Base-by-base conservation (phyloP, 1,284 basidiomycete genomes). In the Boletus mariae region DNA sequence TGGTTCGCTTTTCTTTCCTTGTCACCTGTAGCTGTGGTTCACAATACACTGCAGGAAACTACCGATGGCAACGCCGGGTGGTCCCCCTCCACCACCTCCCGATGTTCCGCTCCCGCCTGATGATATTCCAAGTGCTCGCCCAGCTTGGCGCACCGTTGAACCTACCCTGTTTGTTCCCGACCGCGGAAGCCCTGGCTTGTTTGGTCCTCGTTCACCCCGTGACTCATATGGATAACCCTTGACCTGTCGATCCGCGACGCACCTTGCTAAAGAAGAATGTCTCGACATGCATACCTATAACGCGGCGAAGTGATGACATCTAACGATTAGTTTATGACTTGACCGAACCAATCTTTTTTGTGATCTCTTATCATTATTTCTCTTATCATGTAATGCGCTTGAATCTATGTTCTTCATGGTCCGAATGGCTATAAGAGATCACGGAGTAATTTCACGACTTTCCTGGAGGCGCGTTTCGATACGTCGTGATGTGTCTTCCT, bases 171-270 rank as follows among this genome's bases (percentile, higher is more conserved):
- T 82, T 38, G 79, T 80, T 26, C 82, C 82, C n/a, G 76, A 75
- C 13, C 68, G 70, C 52, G 70, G 72, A 41, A 80, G 78, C 57
- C 83, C 82, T 41, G 84, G 84, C 28, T 66, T 87, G 59, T 87
- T 87, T 59, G 84, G 85, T 26, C 83, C 85, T 50, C 73, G 82
- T 45, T 78, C 82, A 28, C 79, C 81, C 20, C 70, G 74, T 37
- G 69, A 66, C 51, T 79, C 79, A 6, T 60, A 57, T 42, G 42
- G 53, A 43, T 67, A 53, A 52, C 25, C 11, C 32, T 13, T 20
- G 20, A 20, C 20, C 20, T 20, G 20, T 20, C 20, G 25, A 35
- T 11, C 26, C n/a, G 15, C n/a, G 17, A 28, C 37, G 15, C 45
- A 37, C 13, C 4, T 32, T 31, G 3, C n/a, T 15, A 40, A 23